phyloP scores from a whole-genome alignment of 2,329 filamentous ascomycete genomes.

The Lojkania enalia region DNA sequence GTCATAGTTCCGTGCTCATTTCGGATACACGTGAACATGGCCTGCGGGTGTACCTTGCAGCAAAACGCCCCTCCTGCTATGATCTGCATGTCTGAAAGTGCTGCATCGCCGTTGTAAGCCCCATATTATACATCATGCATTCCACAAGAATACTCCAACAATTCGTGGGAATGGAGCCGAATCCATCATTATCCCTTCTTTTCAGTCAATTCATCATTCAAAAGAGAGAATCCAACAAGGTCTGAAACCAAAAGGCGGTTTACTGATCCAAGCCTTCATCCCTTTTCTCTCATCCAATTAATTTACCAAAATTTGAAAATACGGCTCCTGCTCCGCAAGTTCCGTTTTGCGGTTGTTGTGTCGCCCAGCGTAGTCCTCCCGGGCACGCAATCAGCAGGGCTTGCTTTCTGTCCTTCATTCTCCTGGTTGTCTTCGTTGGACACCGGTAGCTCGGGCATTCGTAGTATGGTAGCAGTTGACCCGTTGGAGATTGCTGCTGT shows the following conservation, averaged over 20 bases:
- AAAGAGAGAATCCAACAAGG: not conserved
- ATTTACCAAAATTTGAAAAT: constrained; percentile 47
- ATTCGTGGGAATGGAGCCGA: constrained; percentile 5
- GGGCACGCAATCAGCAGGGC: no score
- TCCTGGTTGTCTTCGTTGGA: constrained; percentile 15
- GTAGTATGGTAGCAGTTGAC: constrained; percentile 25
- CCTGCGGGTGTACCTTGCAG: constrained; percentile 44
- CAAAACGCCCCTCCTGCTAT: constrained; percentile 16
- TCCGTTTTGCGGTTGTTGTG: constrained; percentile 27
- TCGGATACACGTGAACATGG: constrained; percentile 12
- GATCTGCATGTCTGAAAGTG: constrained; percentile 19
- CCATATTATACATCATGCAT: constrained; percentile 1
- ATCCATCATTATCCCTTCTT: constrained; percentile 5
- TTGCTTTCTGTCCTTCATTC: constrained; percentile 22
- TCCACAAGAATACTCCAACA: constrained; percentile 6
- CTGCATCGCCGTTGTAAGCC: not conserved
- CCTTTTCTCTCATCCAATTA: no score
- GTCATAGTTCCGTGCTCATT: constrained; percentile 3
- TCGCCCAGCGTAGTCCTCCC: constrained; percentile 7
- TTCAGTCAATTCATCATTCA: not conserved
- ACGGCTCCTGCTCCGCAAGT: constrained; percentile 39
- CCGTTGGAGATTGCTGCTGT: constrained; percentile 22
- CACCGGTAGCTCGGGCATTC: constrained; percentile 11
- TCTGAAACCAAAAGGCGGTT: no score
- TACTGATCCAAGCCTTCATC: no score